phyloP scores from a whole-genome alignment of 2,329 filamentous ascomycete species.

The Talaromyces sp. region DNA sequence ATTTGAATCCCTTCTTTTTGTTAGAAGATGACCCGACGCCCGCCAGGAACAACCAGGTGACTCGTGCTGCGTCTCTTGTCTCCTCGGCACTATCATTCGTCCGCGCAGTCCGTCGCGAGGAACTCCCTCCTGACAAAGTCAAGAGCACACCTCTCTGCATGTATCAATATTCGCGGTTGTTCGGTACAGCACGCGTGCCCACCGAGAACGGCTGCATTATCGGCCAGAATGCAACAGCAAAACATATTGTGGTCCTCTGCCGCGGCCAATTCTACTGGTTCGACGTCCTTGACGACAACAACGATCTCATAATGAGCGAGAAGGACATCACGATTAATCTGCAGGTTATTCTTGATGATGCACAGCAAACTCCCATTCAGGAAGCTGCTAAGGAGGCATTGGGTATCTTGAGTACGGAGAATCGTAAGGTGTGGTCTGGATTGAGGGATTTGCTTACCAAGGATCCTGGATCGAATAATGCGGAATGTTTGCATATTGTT shows the following conservation, averaged over 20 bases:
- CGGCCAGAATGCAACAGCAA: constrained; percentile 87
- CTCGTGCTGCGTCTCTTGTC: constrained; percentile 85
- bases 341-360: constrained; percentile 88
- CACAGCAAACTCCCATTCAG: constrained; percentile 82
- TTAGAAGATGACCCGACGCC: constrained; percentile 97
- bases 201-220: constrained; percentile 95
- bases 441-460: constrained; percentile 82
- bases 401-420: constrained; percentile 92
- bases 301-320: constrained; percentile 95
- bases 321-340: constrained; percentile 89
- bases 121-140: constrained; percentile 83
- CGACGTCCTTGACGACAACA: constrained; percentile 90
- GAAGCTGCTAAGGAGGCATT: constrained; percentile 93
- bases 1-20: constrained; percentile 96
- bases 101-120: constrained; percentile 85
- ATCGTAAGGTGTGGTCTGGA: constrained; percentile 92
- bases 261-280: constrained; percentile 99
- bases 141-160: constrained; percentile 87
- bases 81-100: constrained; percentile 90
- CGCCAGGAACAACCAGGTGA: constrained; percentile 93
- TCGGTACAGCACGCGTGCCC: constrained; percentile 90
- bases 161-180: constrained; percentile 96
- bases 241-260: constrained; percentile 89
- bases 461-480: constrained; percentile 87
- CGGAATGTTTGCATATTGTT: constrained; percentile 91